Conservation (phyloP, 129 eudicot species). For the Arctium minus region DNA sequence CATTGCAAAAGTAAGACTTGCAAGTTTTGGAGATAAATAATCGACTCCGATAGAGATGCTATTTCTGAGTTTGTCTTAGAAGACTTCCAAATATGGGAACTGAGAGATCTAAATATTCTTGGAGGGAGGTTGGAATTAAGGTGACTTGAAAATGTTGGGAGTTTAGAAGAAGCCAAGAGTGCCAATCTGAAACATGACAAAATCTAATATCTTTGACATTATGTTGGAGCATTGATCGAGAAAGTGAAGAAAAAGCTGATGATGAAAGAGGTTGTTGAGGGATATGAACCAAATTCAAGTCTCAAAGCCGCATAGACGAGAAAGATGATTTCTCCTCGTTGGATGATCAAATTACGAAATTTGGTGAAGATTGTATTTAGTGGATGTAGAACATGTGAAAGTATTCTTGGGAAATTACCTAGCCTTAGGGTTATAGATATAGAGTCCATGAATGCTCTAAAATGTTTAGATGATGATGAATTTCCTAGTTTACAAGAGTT, state of each 20-base stretch:
- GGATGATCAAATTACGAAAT: neutral
- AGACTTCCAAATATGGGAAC: neutral
- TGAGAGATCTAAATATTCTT: neutral
- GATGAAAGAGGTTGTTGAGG: neutral
- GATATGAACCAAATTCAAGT: neutral
- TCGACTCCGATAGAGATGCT: conserved; percentile 28
- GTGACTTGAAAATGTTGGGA: neutral
- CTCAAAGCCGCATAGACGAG: neutral
- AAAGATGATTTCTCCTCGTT: neutral
- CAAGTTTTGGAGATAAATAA: conserved; percentile 31
- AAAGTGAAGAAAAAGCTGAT: neutral
- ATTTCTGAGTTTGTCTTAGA: neutral
- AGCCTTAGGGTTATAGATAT: neutral
- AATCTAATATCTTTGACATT: neutral
- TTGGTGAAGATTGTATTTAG: neutral
- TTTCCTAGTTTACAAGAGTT: neutral
- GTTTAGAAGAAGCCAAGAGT: neutral
- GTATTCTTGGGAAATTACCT: neutral
- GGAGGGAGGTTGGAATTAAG: neutral
- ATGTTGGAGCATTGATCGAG: neutral
- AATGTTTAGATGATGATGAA: neutral
- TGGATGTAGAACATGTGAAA: neutral
- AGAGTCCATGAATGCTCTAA: neutral
- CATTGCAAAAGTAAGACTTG: conserved; percentile 7
- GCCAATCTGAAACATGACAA: neutral